phyloP scores from a whole-genome alignment of 129 eudicot genomes.

The Mikania micrantha region DNA sequence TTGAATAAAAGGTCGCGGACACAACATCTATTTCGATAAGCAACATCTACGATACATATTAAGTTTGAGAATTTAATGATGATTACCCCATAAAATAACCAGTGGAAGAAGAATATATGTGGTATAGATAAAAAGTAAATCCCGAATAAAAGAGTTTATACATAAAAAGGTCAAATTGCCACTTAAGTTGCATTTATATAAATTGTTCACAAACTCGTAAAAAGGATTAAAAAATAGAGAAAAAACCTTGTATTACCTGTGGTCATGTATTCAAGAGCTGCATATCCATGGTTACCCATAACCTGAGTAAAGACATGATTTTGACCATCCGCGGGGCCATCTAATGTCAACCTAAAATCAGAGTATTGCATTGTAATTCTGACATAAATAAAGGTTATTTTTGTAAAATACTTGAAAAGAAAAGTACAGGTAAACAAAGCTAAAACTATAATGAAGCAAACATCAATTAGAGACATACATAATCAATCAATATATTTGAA shows the following conservation, averaged over 20 bases:
- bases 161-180: no score
- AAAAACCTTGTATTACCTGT: neutral
- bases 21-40: no score
- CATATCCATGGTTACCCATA: neutral
- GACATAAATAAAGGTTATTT: neutral
- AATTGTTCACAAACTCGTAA: no score
- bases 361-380: slow-evolving; percentile 1
- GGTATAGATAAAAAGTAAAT: neutral
- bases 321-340: neutral
- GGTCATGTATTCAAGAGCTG: neutral
- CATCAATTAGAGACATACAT: slow-evolving; percentile 32
- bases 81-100: no score
- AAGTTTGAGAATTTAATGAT: no score
- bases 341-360: neutral
- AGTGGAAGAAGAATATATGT: no score
- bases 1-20: no score
- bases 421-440: neutral
- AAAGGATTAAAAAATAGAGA: no score
- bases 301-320: no score
- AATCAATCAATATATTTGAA: slow-evolving; percentile 67
- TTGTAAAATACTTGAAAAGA: neutral
- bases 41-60: no score
- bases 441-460: neutral
- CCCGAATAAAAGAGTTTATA: neutral
- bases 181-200: no score